Percentiles rank a stretch among this genome's conserved stretches.
Conservation (phyloP, 345 rosid genomes). For the Bruguiera sexangula region DNA sequence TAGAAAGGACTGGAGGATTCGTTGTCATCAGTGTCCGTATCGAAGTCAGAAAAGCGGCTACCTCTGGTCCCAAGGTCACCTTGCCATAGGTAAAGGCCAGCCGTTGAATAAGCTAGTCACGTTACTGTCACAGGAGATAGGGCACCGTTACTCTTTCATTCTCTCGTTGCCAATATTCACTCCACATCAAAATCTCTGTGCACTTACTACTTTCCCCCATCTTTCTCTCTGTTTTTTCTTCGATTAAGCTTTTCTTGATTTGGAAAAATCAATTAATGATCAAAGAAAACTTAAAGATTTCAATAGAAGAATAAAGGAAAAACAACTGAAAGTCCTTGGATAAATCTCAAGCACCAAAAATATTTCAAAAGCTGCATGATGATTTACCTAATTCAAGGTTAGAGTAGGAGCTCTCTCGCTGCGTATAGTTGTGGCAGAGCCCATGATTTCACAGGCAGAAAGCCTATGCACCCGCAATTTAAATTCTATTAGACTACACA, state of each 20-base stretch:
- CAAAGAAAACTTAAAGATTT: no score
- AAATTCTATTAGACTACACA: slow-evolving; percentile 11
- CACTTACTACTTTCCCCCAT: no score
- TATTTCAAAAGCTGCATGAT: neutral
- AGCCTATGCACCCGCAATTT: slow-evolving; percentile 82
- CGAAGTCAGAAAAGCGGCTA: neutral
- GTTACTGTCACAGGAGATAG: no score
- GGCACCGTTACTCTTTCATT: no score
- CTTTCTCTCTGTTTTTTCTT: no score
- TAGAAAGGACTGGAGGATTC: slow-evolving; percentile 17
- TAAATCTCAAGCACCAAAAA: neutral
- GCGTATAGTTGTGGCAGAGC: slow-evolving; percentile 97
- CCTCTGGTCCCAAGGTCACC: slow-evolving; percentile 4
- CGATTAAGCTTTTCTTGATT: no score
- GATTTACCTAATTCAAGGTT: slow-evolving; percentile 74
- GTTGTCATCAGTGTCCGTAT: neutral
- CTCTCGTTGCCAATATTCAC: slow-evolving; percentile 11
- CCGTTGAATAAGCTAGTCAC: no score
- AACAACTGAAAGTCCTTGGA: no score
- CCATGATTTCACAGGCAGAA: slow-evolving; percentile 99
- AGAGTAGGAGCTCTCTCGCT: slow-evolving; percentile 98
- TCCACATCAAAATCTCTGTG: slow-evolving; percentile 37
- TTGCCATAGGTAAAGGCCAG: slow-evolving; percentile 10
- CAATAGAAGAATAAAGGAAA: no score
- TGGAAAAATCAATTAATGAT: no score